These are phyloP conservation scores for Didymella arachidicola DNA, from an alignment of 2,329 filamentous ascomycete species.

Conservation along the genomic window DNA sequence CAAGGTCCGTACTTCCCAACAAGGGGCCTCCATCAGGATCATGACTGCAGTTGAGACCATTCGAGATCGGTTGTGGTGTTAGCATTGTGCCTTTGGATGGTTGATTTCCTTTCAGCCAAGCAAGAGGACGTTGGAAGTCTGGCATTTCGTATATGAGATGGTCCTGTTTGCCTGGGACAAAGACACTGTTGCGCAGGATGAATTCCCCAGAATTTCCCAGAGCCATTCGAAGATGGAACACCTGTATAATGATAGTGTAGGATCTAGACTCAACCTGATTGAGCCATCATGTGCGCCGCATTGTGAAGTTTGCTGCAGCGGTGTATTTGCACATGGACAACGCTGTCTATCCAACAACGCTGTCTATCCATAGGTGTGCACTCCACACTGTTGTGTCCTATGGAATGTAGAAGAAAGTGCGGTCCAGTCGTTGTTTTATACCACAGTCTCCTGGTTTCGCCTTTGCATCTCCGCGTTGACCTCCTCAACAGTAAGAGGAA, in stretches of 20 bases:
- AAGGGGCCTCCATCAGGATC: background rate
- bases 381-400: background rate
- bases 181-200: slow-evolving; percentile 1
- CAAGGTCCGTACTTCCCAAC: background rate
- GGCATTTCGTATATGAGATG: background rate
- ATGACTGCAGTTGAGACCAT: background rate
- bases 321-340: background rate
- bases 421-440: background rate
- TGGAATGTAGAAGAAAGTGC: background rate
- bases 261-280: background rate
- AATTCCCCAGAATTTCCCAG: background rate
- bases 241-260: slow-evolving; percentile 3
- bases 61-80: background rate
- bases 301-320: slow-evolving; percentile 3
- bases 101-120: background rate
- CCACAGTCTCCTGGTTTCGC: slow-evolving; percentile 38
- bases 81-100: background rate
- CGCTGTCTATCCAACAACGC: background rate
- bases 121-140: background rate
- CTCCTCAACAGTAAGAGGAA: slow-evolving; percentile 66
- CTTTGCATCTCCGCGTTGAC: slow-evolving; percentile 69
- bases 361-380: background rate
- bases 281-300: background rate
- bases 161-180: slow-evolving; percentile 8
- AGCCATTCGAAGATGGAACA: background rate